Percentiles rank a stretch among this genome's conserved stretches.
These are phyloP conservation scores for Podaxis sp. DNA, from an alignment of 768 basidiomycete genomes.

Conservation along the genomic window DNA sequence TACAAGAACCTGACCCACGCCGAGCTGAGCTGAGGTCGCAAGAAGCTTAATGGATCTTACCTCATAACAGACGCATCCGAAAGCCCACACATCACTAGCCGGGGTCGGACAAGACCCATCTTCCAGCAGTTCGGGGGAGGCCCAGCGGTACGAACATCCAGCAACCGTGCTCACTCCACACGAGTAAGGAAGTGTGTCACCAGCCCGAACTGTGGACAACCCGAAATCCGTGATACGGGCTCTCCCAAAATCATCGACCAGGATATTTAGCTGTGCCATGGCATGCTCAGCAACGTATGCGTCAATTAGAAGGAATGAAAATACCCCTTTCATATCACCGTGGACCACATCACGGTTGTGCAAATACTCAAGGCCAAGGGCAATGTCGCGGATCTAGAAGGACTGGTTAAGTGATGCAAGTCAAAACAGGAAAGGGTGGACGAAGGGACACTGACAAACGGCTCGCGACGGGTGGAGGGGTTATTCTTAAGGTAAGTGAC, in stretches of 20 bases:
- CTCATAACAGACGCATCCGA: background rate
- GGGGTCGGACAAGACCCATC: background rate
- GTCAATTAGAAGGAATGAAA: background rate
- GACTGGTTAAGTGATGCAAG: background rate
- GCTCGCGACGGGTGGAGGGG: background rate
- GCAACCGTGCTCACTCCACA: background rate
- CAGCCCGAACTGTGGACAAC: background rate
- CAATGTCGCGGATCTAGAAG: background rate
- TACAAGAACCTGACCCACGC: too few relatives aligned
- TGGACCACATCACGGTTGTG: background rate
- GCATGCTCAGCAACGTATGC: background rate
- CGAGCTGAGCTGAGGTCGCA: too few relatives aligned
- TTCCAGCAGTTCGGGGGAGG: background rate
- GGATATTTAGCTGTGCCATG: background rate
- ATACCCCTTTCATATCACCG: background rate
- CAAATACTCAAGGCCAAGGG: background rate
- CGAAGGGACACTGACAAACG: background rate
- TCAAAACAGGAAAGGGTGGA: background rate
- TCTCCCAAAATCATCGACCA: background rate
- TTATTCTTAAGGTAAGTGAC: conserved; percentile 3
- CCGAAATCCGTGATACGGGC: background rate
- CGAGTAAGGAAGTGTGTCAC: background rate
- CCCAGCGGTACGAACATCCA: background rate
- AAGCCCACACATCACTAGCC: background rate
- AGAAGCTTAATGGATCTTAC: background rate